Base-by-base conservation (phyloP, 805 yeast species). In the Candida oleophila region DNA sequence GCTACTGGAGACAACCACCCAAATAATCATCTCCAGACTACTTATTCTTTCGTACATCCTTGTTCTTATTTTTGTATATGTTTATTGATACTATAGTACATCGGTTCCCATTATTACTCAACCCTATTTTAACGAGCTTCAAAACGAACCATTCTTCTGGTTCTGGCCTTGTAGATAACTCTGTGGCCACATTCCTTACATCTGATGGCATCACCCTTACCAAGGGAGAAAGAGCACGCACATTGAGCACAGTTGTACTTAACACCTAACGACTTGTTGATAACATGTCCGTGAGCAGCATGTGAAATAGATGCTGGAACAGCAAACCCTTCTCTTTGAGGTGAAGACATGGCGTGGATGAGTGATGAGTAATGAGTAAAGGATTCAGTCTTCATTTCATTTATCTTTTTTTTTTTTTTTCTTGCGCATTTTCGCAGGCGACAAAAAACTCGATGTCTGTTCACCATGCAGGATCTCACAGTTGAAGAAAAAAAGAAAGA, bases 101-200 rank as follows among this genome's bases (percentile, higher is more conserved):
- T 33, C 14, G n/a, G 20, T 37, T 37, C 22, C 40, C 40, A 37
- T 37, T 19, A 37, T 18, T 16, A 9, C 21, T 37, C 18, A 18
- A 11, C n/a, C 25, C 38, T n/a, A n/a, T n/a, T n/a, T 51, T 60
- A 71, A 55, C 74, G 65, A 28, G 72, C 73, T 57, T 73, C 75
- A 48, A 68, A 77, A 68, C 74, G 78, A 48, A 80, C 95, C 96
- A 92, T 89, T 76, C 98, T 83, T 77, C 91, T 88, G 42, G 98
- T 92, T 76, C 99, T 86, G 51, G 97, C 96, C 76, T 94, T 94
- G 76, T 92, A 89, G 52, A 94, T 76, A 50, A 94, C 97, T 73
- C 99, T 86, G 74, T 94, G 98, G 53, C 99, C 99, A 71, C 99
- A 94, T 57, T 91, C 96, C 71, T 90, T 91, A 74, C 99, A 94